Evolutionary conservation across 2,329 filamentous ascomycete species (phyloP), one percentile per base, ranked within the genome.

Genomic region (Colletotrichum sp.): DNA sequence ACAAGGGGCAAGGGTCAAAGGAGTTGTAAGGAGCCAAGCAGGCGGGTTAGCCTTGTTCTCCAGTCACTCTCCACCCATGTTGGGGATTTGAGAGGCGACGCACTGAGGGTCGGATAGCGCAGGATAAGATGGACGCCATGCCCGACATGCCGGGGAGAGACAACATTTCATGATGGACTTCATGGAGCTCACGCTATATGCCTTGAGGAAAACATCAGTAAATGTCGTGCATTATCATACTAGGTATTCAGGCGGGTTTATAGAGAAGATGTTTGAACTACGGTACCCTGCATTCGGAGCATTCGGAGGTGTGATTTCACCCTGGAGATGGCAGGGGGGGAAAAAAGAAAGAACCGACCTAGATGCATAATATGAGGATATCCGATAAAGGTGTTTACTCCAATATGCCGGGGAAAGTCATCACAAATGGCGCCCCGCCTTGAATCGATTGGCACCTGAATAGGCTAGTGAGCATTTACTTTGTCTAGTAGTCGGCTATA

Each of bases 1-100:
- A 88, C 75, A 86, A 87, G 60, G 84, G 70, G 6, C 55, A 71
- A 16, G 39, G 67, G 8, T 52, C 67, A 15, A 75, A 69, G 57
- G 63, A 44, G 64, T 39, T 32, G n/a, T 62, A 26, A 34, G 59
- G 16, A 32, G 32, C 30, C 28, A 34, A 32, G 16, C 59, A 34
- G n/a, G 10, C 18, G 10, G 44, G 10, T 21, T 49, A 49, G 44
- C 44, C n/a, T 21, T 49, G 39, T 21, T 49, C 39, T 49, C 10
- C 18, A 49, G 39, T 21, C 44, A 13, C 44, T 49, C n/a, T 21
- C 44, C 18, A 49, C 10, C 10, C n/a, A 21, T 49, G 10, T n/a
- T 49, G 39, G 39, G 39, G 18, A 49, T 49, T n/a, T 49, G 39
- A 49, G 39, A 49, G 44, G 44, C 44, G n/a, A 49, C n/a, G 18